Percentiles rank a stretch among this genome's conserved stretches.
Conservation (phyloP, 257 asterid genomes). For the Fraxinus excelsior region DNA sequence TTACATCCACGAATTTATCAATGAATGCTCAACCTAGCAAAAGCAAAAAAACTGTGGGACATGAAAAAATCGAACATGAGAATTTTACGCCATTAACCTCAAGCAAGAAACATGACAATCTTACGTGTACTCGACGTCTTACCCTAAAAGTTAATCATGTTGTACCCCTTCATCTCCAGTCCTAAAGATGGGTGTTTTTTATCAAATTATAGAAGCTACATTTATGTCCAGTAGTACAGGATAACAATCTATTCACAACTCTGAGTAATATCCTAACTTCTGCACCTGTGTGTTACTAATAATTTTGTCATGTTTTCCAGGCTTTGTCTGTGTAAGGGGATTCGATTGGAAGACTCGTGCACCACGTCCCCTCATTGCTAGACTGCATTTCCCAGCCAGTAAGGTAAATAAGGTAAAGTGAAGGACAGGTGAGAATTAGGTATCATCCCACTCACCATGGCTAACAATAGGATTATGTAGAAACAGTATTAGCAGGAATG, state of each 20-base stretch:
- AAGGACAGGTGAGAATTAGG: conserved; percentile 44
- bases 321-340: conserved; percentile 95
- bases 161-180: neutral
- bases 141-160: conserved; percentile 5
- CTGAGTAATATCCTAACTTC: neutral
- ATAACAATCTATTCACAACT: conserved; percentile 9
- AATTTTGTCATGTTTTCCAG: conserved; percentile 44
- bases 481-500: conserved; percentile 1
- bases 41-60: neutral
- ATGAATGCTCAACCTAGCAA: neutral
- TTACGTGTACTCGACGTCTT: neutral
- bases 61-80: neutral
- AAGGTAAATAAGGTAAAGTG: conserved; percentile 58
- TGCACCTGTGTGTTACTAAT: neutral
- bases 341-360: conserved; percentile 77
- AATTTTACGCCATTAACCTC: neutral
- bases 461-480: conserved; percentile 22
- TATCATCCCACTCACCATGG: conserved; percentile 25
- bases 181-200: neutral
- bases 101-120: neutral
- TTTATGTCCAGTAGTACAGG: conserved; percentile 2
- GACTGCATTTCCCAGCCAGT: conserved; percentile 92
- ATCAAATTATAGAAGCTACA: neutral
- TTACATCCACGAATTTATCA: neutral
- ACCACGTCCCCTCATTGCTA: conserved; percentile 87